Conservation (phyloP, 495 filamentous ascomycete genomes). For the Xylaria longipes region DNA sequence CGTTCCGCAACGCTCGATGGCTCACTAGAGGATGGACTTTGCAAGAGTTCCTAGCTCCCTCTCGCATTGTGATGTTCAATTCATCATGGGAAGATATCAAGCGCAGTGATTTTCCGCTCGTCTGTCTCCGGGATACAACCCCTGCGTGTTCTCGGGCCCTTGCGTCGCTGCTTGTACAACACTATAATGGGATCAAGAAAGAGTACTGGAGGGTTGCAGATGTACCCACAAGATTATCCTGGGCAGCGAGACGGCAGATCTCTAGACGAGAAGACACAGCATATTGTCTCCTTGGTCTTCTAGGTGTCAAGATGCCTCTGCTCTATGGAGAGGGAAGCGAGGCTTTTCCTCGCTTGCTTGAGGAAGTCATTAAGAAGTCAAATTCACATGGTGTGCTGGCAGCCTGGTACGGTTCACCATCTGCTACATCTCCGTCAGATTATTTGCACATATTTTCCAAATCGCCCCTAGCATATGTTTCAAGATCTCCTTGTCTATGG, state of each 20-base stretch:
- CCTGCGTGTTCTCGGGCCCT: neutral
- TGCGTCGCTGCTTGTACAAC: neutral
- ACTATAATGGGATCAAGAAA: neutral
- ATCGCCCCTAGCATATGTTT: neutral
- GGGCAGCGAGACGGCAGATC: conserved; percentile 28
- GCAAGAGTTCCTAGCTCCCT: no score
- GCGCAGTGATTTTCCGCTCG: conserved; percentile 17
- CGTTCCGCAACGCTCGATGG: conserved; percentile 29
- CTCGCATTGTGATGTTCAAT: conserved; percentile 37
- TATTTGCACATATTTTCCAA: neutral
- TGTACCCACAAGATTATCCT: conserved; percentile 27
- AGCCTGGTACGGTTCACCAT: conserved; percentile 1
- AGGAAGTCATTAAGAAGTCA: conserved; percentile 40
- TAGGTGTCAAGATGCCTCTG: conserved; percentile 39
- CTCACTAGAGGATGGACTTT: conserved; percentile 51
- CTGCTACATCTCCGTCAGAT: neutral
- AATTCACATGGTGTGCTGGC: conserved; percentile 43
- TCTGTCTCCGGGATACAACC: neutral
- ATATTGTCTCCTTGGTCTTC: conserved; percentile 38
- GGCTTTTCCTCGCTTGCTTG: conserved; percentile 35
- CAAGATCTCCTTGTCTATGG: neutral
- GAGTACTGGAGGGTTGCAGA: neutral
- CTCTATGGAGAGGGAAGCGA: conserved; percentile 37
- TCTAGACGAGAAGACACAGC: conserved; percentile 32
- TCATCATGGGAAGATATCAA: conserved; percentile 35